Evolutionary conservation across 257 asterid genomes (phyloP).

Genomic region (Ocimum tenuiflorum): DNA sequence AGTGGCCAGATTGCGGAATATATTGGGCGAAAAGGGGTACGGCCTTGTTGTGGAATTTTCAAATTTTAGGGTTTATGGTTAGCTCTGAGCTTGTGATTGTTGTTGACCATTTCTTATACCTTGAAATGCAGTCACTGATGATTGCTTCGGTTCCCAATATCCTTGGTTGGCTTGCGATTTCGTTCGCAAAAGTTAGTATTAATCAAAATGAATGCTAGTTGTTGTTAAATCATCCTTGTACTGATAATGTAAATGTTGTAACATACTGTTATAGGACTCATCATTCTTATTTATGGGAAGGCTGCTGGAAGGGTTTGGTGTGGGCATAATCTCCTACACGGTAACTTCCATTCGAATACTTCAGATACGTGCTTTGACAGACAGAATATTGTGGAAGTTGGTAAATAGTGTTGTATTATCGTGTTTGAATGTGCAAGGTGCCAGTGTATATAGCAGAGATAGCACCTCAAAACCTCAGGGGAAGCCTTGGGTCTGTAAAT

Average conservation of each 20-base stretch:
- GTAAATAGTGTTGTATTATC: constrained; percentile 5
- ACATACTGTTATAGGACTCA: constrained; percentile 40
- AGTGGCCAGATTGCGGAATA: constrained; percentile 91
- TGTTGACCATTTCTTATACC: neutral
- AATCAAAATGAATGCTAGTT: neutral
- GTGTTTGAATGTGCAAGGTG: constrained; percentile 38
- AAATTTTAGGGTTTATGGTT: neutral
- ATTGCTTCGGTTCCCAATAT: constrained; percentile 83
- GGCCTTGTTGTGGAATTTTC: neutral
- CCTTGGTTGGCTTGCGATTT: constrained; percentile 81
- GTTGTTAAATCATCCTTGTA: neutral
- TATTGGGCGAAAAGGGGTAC: constrained; percentile 89
- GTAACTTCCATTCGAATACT: constrained; percentile 28
- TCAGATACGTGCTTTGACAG: neutral
- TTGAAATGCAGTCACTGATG: constrained; percentile 66
- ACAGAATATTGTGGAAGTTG: neutral
- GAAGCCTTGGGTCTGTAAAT: constrained; percentile 76
- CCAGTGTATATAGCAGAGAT: constrained; percentile 94
- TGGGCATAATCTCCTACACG: constrained; percentile 86
- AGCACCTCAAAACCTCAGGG: constrained; percentile 83
- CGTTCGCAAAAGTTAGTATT: constrained; percentile 68
- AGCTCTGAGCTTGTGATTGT: neutral
- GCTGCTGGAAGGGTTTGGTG: constrained; percentile 82
- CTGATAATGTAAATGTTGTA: neutral
- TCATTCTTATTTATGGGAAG: constrained; percentile 91